Percentiles rank a stretch among this genome's conserved stretches.
Evolutionary conservation across 352 stramenopile genomes (phyloP).

Genomic region (Globisporangium ultimum): DNA sequence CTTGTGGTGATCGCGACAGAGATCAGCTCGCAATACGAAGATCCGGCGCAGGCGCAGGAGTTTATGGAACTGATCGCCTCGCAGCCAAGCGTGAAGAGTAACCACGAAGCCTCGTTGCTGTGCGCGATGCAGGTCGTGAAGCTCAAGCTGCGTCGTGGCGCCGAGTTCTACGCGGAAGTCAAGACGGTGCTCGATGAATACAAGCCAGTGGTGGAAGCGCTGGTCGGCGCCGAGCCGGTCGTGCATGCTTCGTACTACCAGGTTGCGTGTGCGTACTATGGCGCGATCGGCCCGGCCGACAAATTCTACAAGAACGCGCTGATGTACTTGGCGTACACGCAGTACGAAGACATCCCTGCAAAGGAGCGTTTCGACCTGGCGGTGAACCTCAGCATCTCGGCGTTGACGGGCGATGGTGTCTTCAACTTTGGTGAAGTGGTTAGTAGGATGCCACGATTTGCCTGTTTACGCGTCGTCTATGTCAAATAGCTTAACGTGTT

Average conservation of each 20-base stretch:
- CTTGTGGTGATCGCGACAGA: slow-evolving; percentile 91
- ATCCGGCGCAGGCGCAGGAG: slow-evolving; percentile 59
- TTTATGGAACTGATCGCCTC: slow-evolving; percentile 67
- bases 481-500: not conserved
- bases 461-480: too few species aligned
- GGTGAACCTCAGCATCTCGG: slow-evolving; percentile 94
- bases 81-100: slow-evolving; percentile 59
- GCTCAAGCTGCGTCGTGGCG: slow-evolving; percentile 64
- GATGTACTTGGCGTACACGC: slow-evolving; percentile 95
- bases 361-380: slow-evolving; percentile 87
- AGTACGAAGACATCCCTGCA: slow-evolving; percentile 85
- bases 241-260: slow-evolving; percentile 94
- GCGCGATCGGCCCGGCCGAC: slow-evolving; percentile 87
- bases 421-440: slow-evolving; percentile 99
- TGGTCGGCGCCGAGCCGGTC: slow-evolving; percentile 85
- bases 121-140: slow-evolving; percentile 77
- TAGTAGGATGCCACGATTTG: slow-evolving; percentile 9
- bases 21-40: slow-evolving; percentile 75
- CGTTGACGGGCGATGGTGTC: slow-evolving; percentile 95
- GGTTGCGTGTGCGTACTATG: slow-evolving; percentile 92
- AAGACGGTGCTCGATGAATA: slow-evolving; percentile 72
- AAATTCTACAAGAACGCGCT: slow-evolving; percentile 97
- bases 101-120: slow-evolving; percentile 62
- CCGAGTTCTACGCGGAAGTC: slow-evolving; percentile 50
- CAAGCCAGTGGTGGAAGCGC: slow-evolving; percentile 70